Evolutionary conservation across 805 yeast genomes (phyloP), one percentile per base, ranked within the genome.

Genomic region (Cyberlindnera meyerae): DNA sequence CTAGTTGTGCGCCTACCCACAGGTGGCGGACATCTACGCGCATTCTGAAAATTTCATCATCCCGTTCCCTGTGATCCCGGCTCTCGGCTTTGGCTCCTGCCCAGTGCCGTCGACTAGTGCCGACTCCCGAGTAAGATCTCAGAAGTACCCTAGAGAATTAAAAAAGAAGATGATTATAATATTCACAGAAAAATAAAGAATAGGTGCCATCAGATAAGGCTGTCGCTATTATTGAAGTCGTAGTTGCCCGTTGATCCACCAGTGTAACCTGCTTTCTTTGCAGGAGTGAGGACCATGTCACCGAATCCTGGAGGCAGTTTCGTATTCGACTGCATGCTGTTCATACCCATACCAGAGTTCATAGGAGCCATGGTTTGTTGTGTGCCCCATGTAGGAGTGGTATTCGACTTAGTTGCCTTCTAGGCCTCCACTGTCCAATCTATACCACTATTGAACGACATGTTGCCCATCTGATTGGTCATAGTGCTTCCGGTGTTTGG

Each of bases 241-340:
- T 33, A 33, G 29, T 32, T 31, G 7, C 26, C 13, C 5, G 29
- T 36, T 12, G 11, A 16, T 12, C 14, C 15, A 5, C 24, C 24
- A 31, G 37, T 15, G 41, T 60, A n/a, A n/a, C n/a, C n/a, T n/a
- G n/a, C 44, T 41, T 59, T 24, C 58, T 68, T 33, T 52, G 69
- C 49, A 21, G 48, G 44, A n/a, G 22, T 20, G 9, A 65, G 40
- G 6, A 63, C 17, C 17, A 36, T 47, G 22, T 58, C 54, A 2
- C 67, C 63, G 36, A 67, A 66, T 6, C 73, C 71, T 2, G 71
- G 73, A 14, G 72, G 72, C 8, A 62, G 47, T 26, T 55, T 44
- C 3, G 45, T 27, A 18, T 42, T 30, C 30, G 37, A 38, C 21
- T 20, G 7, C 29, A 27, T 27, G 15, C 20, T 17, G 29, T 27